Conservation (phyloP, 148 eudicot species). For the Rhododendron simsii region DNA sequence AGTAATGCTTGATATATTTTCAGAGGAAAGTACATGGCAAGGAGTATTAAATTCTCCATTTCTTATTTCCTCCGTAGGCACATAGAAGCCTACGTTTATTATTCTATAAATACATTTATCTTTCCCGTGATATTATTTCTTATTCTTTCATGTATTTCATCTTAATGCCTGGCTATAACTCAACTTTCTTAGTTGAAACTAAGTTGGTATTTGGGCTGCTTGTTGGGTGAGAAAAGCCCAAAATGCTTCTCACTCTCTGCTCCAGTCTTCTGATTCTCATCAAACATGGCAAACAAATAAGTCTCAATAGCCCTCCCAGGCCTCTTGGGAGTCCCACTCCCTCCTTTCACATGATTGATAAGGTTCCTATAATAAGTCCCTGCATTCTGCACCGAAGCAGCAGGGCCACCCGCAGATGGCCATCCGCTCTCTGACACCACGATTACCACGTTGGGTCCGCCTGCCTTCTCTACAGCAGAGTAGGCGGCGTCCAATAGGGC, state of each 20-base stretch:
- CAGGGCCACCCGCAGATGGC: slow-evolving; percentile 17
- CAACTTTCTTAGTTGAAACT: no score
- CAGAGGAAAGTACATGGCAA: no score
- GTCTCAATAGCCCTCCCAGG: slow-evolving; percentile 29
- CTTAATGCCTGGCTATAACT: no score
- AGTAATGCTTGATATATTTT: no score
- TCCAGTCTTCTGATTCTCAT: no score
- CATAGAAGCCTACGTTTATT: background rate
- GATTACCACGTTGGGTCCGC: slow-evolving; percentile 20
- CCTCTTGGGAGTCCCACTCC: slow-evolving; percentile 23
- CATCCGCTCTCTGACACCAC: slow-evolving; percentile 47
- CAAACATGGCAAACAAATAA: no score
- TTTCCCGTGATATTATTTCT: background rate
- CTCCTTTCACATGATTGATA: slow-evolving; percentile 28
- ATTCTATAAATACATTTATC: background rate
- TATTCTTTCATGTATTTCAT: background rate
- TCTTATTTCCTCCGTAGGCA: background rate
- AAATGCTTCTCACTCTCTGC: no score
- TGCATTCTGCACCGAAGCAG: slow-evolving; percentile 19
- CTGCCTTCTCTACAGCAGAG: slow-evolving; percentile 25
- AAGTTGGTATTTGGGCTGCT: no score
- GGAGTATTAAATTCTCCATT: background rate
- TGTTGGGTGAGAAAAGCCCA: no score
- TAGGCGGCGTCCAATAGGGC: slow-evolving; percentile 28
- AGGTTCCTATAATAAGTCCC: slow-evolving; percentile 23